Base-by-base conservation (phyloP, 495 filamentous ascomycete species). In the Recurvomyces mirabilis region DNA sequence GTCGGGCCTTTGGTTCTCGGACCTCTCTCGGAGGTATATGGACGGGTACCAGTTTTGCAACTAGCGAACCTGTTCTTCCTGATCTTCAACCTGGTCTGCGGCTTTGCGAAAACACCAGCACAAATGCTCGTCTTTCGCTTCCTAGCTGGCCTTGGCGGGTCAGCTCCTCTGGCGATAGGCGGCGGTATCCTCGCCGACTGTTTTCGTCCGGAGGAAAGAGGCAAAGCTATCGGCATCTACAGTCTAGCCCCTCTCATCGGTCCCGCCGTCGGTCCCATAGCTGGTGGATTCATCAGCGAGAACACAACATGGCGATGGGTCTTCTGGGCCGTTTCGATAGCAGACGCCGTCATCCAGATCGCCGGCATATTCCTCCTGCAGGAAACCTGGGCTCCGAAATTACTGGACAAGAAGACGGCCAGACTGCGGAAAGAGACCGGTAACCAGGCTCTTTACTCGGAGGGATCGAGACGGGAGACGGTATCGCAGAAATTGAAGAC, bases 251-350 rank as follows among this genome's bases (percentile, higher is more conserved):
- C 81, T 0, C 66, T 84, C 0, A 68, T 86, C 0, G 80, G 81
- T 0, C 80, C 81, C 6, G 78, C 77, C 0, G 28, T 41, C 1
- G 63, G 62, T 0, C 63, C 63, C 0, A 60, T 65, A 11, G 60
- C 59, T 15, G 64, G 62, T 1, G 62, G 62, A 1, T 64, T 82
- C 60, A 79, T 86, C 20, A 67, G 78, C 1, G 64, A 82, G 54
- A 73, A 80, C 32, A 79, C 74, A 5, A 77, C 69, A 1, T 84
- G 81, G 81, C 67, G 79, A 28, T 86, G 81, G 81, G 65, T 74
- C 20, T 84, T 86, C 64, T 64, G 53, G 51, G 41, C 59, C 9
- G 59, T 73, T 4, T 72, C 77, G 0, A 79, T 86, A 41, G 70
- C 69, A 6, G 75, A 77, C 53, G 77, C 56, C 4, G 23, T 75